Evolutionary conservation across 2,329 filamentous ascomycete species (phyloP), one percentile per base, ranked within the genome.

Genomic region (Hypoxylon sp.): DNA sequence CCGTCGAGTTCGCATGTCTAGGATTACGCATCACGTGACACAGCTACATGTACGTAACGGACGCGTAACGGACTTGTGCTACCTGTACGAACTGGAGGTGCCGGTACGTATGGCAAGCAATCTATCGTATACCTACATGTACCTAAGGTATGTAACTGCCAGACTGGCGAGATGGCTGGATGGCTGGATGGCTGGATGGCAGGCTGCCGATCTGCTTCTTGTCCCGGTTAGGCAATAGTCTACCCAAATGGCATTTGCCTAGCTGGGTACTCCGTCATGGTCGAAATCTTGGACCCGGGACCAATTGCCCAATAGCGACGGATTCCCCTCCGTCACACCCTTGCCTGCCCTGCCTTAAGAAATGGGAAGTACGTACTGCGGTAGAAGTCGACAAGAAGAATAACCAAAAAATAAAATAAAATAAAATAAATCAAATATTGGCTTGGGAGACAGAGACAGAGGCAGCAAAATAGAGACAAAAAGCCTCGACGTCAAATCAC

Each of bases 11-110:
- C n/a, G n/a, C n/a, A n/a, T 37, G 21, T 37, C 15, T 50, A 51
- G 42, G 46, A 51, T 42, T 45, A 0, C 17, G 20, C 18, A n/a
- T 59, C 51, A 59, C 47, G 56, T 59, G 51, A 59, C 27, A 4
- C 11, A 45, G n/a, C 41, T 23, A 48, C 29, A 29, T 29, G 13
- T n/a, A 41, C 20, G n/a, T n/a, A n/a, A n/a, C n/a, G n/a, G n/a
- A n/a, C n/a, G n/a, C n/a, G n/a, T n/a, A n/a, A n/a, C n/a, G n/a
- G n/a, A n/a, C n/a, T n/a, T n/a, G n/a, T n/a, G n/a, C n/a, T n/a
- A n/a, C n/a, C n/a, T n/a, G n/a, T n/a, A n/a, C n/a, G n/a, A n/a
- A n/a, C n/a, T n/a, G n/a, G n/a, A n/a, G n/a, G n/a, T n/a, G n/a
- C n/a, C n/a, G n/a, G n/a, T n/a, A n/a, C n/a, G n/a, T n/a, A n/a